Evolutionary conservation across 345 rosid genomes (phyloP).

Genomic region (Corchorus capsularis): DNA sequence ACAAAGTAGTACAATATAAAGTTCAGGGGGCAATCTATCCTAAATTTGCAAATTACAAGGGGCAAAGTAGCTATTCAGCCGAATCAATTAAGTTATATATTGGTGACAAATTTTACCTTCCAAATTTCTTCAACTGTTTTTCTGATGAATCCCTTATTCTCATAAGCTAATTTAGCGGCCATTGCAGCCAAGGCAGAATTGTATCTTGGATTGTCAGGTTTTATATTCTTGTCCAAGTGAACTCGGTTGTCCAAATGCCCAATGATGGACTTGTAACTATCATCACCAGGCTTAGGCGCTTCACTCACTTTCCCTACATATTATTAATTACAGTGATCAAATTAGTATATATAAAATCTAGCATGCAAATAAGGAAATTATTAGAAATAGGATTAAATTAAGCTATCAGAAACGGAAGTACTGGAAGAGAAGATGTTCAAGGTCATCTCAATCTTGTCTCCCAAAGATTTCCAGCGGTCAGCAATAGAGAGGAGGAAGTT

Average conservation of each 20-base stretch:
- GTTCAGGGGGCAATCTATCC: too few relatives aligned
- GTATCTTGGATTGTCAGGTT: conserved; percentile 7
- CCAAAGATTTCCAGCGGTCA: neutral
- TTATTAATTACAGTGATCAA: too few relatives aligned
- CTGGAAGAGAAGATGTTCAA: conserved; percentile 4
- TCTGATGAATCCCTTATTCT: conserved; percentile 4
- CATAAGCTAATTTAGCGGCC: conserved; percentile 15
- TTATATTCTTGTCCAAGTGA: neutral
- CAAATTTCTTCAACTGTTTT: conserved; percentile 13
- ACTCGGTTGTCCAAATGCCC: conserved; percentile 1
- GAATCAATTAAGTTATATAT: too few relatives aligned
- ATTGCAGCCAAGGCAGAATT: conserved; percentile 18
- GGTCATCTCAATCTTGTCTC: conserved; percentile 2
- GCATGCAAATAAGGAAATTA: neutral
- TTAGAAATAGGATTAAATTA: too few relatives aligned
- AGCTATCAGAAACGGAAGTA: too few relatives aligned
- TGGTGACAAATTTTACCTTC: neutral
- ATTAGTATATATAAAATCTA: neutral
- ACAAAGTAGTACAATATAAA: too few relatives aligned
- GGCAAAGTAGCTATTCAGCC: too few relatives aligned
- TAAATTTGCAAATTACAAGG: too few relatives aligned
- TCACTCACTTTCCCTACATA: conserved; percentile 2
- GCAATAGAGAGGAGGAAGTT: neutral
- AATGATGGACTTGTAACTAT: neutral
- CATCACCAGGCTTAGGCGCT: neutral